Percentiles rank a stretch among this genome's conserved stretches.
phyloP scores from a whole-genome alignment of 2,329 filamentous ascomycete species.

The Colletotrichum sp. region DNA sequence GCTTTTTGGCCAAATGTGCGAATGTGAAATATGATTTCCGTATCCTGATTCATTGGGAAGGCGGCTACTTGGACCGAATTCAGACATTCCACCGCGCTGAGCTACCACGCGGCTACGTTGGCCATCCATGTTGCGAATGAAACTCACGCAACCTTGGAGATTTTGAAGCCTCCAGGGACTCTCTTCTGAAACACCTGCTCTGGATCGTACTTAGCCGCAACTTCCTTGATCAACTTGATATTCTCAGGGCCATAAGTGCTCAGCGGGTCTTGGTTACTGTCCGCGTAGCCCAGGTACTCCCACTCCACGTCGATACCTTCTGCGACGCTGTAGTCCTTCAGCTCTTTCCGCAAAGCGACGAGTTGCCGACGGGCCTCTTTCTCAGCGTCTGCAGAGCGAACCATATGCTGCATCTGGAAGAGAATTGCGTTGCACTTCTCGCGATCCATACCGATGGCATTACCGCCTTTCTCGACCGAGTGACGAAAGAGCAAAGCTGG shows the following conservation, averaged over 20 bases:
- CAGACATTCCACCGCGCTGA: neutral
- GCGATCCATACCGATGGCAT: neutral
- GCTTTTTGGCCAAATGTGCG: neutral
- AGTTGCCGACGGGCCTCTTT: neutral
- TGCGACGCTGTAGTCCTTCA: neutral
- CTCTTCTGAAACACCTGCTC: constrained; percentile 34
- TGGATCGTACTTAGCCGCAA: constrained; percentile 36
- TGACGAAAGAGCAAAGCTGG: neutral
- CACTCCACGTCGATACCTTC: neutral
- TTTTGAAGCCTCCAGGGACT: constrained; percentile 25
- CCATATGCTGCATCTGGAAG: neutral
- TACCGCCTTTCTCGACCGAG: neutral
- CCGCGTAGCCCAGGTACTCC: constrained; percentile 43
- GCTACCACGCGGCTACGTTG: neutral
- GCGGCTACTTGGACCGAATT: fast-evolving
- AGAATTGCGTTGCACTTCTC: neutral
- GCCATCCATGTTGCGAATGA: neutral
- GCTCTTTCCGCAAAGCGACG: neutral
- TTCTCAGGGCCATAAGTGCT: constrained; percentile 39
- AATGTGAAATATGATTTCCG: neutral
- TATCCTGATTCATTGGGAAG: too few relatives aligned
- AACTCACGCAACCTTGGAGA: neutral
- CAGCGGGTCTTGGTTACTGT: constrained; percentile 38
- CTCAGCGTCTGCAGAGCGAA: neutral
- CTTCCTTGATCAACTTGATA: constrained; percentile 29